Evolutionary conservation across 371 early-diverging fungal species (phyloP).

Genomic region (Choanephora cucurbitarum): DNA sequence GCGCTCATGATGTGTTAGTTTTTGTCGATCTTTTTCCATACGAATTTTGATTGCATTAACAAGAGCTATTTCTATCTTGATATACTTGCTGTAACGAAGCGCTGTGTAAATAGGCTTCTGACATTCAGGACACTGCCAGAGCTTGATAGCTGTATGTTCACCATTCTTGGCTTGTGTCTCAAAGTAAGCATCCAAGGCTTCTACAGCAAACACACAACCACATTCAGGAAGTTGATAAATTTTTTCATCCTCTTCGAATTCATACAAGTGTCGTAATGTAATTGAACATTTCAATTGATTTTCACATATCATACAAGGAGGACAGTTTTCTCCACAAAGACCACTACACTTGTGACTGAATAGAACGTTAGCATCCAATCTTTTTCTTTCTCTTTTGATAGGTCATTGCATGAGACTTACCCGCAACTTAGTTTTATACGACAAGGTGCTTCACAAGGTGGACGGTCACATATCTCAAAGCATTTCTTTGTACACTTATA

Average conservation of each 20-base stretch:
- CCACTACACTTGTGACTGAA: constrained; percentile 47
- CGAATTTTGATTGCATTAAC: constrained; percentile 46
- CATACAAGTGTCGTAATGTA: constrained; percentile 34
- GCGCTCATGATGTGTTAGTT: constrained; percentile 31
- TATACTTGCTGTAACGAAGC: constrained; percentile 39
- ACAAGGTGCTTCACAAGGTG: constrained; percentile 44
- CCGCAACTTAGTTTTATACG: constrained; percentile 26
- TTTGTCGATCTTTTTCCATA: constrained; percentile 30
- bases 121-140: constrained; percentile 55
- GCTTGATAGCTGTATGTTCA: constrained; percentile 45
- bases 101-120: constrained; percentile 44
- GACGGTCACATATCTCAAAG: constrained; percentile 50
- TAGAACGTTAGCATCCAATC: neutral
- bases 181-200: constrained; percentile 45
- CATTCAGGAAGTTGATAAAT: constrained; percentile 51
- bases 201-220: constrained; percentile 48
- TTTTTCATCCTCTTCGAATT: constrained; percentile 39
- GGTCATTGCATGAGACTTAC: constrained; percentile 27
- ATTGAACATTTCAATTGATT: constrained; percentile 35
- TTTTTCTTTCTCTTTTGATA: no score
- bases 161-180: constrained; percentile 41
- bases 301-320: constrained; percentile 41
- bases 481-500: constrained; percentile 40
- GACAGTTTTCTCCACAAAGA: constrained; percentile 52
- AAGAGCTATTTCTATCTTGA: constrained; percentile 44